These are phyloP conservation scores for Conringia planisiliqua DNA, from an alignment of 345 rosid species.

Conservation along the genomic window DNA sequence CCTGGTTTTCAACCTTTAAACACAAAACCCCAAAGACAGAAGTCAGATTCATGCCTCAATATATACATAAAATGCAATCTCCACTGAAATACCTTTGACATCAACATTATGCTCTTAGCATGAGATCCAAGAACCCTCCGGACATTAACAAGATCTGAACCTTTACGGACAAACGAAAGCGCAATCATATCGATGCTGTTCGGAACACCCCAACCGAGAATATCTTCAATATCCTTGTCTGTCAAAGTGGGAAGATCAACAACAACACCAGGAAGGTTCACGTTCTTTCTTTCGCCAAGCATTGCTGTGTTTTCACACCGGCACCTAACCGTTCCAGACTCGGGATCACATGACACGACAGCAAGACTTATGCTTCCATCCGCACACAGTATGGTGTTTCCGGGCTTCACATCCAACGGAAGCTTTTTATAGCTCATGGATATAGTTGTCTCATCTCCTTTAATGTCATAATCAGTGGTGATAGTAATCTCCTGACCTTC, in stretches of 20 bases:
- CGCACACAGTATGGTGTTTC: slow-evolving; percentile 73
- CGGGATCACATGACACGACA: slow-evolving; percentile 67
- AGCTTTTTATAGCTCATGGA: slow-evolving; percentile 92
- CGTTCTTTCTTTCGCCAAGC: slow-evolving; percentile 93
- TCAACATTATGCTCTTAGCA: slow-evolving; percentile 65
- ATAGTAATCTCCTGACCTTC: slow-evolving; percentile 64
- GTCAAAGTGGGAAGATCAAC: slow-evolving; percentile 91
- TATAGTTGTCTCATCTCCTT: slow-evolving; percentile 63
- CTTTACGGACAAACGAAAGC: slow-evolving; percentile 90
- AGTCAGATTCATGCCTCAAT: slow-evolving; percentile 5
- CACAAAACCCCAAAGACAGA: background rate
- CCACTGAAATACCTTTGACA: slow-evolving; percentile 71
- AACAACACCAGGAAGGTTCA: slow-evolving; percentile 89
- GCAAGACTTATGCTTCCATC: slow-evolving; percentile 80
- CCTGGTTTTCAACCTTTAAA: slow-evolving; percentile 80
- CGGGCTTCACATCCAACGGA: slow-evolving; percentile 70
- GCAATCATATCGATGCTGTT: slow-evolving; percentile 86
- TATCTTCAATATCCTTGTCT: slow-evolving; percentile 85
- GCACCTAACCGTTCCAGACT: slow-evolving; percentile 76
- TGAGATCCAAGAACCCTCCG: slow-evolving; percentile 80
- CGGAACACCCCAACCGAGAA: slow-evolving; percentile 82
- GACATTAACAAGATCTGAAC: slow-evolving; percentile 84
- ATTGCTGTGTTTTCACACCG: slow-evolving; percentile 78
- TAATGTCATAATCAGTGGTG: slow-evolving; percentile 71
- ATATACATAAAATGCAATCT: background rate